Evolutionary conservation across 495 filamentous ascomycete genomes (phyloP).

Genomic region (Aspergillus leporis): DNA sequence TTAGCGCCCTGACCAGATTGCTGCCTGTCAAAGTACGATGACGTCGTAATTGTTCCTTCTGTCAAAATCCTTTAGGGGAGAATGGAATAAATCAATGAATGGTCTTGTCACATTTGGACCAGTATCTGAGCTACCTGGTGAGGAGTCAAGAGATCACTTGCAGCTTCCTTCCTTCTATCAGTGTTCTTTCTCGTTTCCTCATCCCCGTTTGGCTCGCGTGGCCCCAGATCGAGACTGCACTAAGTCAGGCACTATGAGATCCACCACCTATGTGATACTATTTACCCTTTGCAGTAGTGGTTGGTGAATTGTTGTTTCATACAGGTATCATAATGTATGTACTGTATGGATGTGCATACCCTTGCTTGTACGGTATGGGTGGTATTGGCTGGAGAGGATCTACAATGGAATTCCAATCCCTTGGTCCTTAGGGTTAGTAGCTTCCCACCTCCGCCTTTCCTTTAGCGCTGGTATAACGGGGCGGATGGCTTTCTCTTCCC

Average conservation of each 20-base stretch:
- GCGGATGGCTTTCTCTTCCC: constrained; percentile 3
- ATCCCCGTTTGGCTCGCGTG: constrained; percentile 24
- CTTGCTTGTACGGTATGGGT: neutral
- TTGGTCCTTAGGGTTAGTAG: constrained; percentile 9
- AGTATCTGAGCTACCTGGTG: constrained; percentile 4
- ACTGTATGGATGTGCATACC: neutral
- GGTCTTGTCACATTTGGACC: constrained; percentile 13
- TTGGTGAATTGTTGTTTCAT: neutral
- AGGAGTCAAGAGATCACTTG: constrained; percentile 26
- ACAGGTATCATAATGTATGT: neutral
- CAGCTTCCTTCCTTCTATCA: constrained; percentile 23
- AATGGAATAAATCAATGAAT: neutral
- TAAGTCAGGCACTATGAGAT: constrained; percentile 28
- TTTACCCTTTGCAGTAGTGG: constrained; percentile 14
- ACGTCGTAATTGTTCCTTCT: constrained; percentile 20
- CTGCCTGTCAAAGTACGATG: constrained; percentile 27
- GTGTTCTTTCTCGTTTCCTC: constrained; percentile 19
- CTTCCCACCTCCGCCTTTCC: constrained; percentile 13
- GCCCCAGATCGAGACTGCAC: constrained; percentile 25
- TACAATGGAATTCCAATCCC: constrained; percentile 16
- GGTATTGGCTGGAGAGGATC: constrained; percentile 6
- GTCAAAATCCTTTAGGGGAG: neutral
- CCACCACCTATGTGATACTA: constrained; percentile 13
- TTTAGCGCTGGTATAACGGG: constrained; percentile 14
- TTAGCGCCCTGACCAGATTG: constrained; percentile 7